A percentile compares a stretch with the other conserved stretches of the same genome.
These are phyloP conservation scores for Entomortierella lignicola DNA, from an alignment of 192 early-diverging fungal genomes.

Conservation along the genomic window DNA sequence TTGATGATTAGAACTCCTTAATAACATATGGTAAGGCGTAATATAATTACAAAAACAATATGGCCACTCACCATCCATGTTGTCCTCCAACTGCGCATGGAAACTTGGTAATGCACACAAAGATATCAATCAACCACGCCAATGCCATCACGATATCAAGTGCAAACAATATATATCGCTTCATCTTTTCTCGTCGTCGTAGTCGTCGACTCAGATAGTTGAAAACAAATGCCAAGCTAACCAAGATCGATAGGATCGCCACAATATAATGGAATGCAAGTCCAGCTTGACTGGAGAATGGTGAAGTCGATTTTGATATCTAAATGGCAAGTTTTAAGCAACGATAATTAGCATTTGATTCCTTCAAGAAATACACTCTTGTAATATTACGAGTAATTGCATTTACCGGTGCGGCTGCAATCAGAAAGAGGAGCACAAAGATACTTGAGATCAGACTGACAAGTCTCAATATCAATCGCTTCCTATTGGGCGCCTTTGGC, in stretches of 20 bases:
- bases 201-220: constrained; percentile 38
- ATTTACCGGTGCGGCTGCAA: constrained; percentile 46
- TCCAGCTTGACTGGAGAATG: constrained; percentile 26
- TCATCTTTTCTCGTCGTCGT: constrained; percentile 37
- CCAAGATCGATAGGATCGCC: constrained; percentile 21
- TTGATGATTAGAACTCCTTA: too few species aligned
- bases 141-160: constrained; percentile 49
- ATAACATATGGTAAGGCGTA: too few species aligned
- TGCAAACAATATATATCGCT: constrained; percentile 35
- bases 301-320: constrained; percentile 35
- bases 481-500: constrained; percentile 26
- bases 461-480: constrained; percentile 30
- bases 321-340: neutral
- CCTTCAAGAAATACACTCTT: neutral
- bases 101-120: constrained; percentile 51
- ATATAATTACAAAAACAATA: too few species aligned
- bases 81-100: constrained; percentile 47
- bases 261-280: constrained; percentile 42
- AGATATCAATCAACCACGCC: constrained; percentile 38
- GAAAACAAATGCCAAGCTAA: constrained; percentile 34
- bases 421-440: constrained; percentile 21
- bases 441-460: constrained; percentile 31
- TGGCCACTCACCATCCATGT: constrained; percentile 32
- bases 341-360: neutral
- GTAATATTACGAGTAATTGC: too few species aligned